Evolutionary conservation across 163 green algal genomes (phyloP), one percentile per base, ranked within the genome.

Genomic region (Volvox carteri): DNA sequence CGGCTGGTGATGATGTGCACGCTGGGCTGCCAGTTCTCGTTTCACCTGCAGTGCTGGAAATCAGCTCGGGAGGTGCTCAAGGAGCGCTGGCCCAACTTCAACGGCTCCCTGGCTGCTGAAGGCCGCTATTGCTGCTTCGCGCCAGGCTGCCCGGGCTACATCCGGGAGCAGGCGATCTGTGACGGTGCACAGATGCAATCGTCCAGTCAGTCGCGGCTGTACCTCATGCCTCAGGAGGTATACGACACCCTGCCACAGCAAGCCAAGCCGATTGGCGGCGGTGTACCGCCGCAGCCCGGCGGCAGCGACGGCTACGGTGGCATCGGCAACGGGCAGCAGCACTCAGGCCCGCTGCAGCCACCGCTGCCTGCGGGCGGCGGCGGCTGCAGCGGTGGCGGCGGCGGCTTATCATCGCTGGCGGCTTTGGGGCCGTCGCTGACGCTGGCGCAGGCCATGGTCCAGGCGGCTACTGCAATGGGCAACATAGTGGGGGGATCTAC

Each of bases 21-120:
- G 41, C 39, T 89, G 84, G 84, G 84, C 54, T 89, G 84, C 70
- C 39, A 50, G 5, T 84, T 84, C 72, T 58, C 56, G 23, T 89
- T 84, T 54, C 84, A 89, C 54, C 72, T 89, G 72, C 72, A 54
- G 39, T 89, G 84, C 72, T 89, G 84, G 84, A 89, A 89, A 54
- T 39, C n/a, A 3, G 84, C 72, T 1, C 72, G 84, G 0, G 72
- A 76, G 72, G 39, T 42, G 52, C 84, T 89, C 12, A 89, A 89
- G 72, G 70, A 84, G 16, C 52, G 54, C 7, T 89, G 84, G 84
- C 42, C 84, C 46, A 75, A 44, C 14, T 54, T 83, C 84, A 56
- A 11, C 19, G 84, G 84, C 72, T 23, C 72, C 67, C 83, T 88
- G 46, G 44, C 25, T 48, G 44, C 68, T 8, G 50, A 21, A 6